Evolutionary conservation across 2,329 filamentous ascomycete genomes (phyloP).

Genomic region (Periglandula ipomoeae): DNA sequence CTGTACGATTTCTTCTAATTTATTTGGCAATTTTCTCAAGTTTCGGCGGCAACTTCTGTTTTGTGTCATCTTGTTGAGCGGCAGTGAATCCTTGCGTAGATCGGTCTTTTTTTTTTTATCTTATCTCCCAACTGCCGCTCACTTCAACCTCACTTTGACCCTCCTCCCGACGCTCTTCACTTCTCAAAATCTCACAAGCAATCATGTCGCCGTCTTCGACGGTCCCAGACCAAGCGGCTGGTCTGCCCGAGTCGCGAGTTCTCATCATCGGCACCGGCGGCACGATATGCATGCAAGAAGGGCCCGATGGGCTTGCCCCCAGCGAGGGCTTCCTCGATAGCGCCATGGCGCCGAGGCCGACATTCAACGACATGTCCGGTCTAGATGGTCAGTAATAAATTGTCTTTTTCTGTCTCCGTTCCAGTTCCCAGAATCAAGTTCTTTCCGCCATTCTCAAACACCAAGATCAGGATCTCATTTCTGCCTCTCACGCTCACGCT

Average conservation of each 20-base stretch:
- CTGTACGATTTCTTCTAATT: background rate
- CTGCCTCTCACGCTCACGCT: background rate
- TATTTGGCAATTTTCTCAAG: background rate
- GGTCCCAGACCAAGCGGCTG: conserved; percentile 10
- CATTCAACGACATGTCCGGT: conserved; percentile 63
- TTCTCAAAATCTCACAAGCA: background rate
- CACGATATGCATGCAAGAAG: conserved; percentile 85
- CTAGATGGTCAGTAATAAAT: conserved; percentile 10
- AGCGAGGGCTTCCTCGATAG: conserved; percentile 71
- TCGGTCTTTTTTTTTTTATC: background rate
- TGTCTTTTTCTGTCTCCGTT: background rate
- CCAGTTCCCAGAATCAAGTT: background rate
- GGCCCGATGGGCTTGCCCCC: conserved; percentile 70
- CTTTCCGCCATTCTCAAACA: no score
- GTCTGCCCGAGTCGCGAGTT: conserved; percentile 65
- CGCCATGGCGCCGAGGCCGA: conserved; percentile 72
- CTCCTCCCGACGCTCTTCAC: background rate
- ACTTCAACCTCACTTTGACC: background rate
- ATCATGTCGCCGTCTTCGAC: conserved; percentile 12
- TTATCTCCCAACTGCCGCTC: background rate
- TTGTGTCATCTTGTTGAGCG: background rate
- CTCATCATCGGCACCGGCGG: conserved; percentile 86
- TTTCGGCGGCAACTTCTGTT: no score
- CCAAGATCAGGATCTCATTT: no score
- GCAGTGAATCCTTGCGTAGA: background rate